Percentiles rank a stretch among this genome's conserved stretches.
Evolutionary conservation across 2,329 filamentous ascomycete genomes (phyloP).

Genomic region (Aspergillus pseudotamarii): DNA sequence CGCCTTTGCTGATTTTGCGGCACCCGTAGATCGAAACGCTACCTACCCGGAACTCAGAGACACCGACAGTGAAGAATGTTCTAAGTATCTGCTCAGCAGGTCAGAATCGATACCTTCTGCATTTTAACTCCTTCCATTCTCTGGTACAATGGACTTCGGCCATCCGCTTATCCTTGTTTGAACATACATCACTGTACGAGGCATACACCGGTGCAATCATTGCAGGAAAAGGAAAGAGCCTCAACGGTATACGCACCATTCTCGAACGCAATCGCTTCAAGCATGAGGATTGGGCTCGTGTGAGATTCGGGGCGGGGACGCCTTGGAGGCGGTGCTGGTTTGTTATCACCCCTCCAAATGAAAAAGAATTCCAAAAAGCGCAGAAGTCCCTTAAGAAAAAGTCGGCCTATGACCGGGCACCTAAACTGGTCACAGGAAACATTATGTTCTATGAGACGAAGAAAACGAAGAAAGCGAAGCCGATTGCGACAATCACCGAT

Average conservation of each 20-base stretch:
- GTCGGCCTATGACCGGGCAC: slow-evolving; percentile 77
- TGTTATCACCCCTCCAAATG: slow-evolving; percentile 86
- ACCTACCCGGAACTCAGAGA: slow-evolving; percentile 74
- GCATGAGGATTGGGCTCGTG: slow-evolving; percentile 90
- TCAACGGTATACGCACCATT: slow-evolving; percentile 89
- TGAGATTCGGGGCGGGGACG: slow-evolving; percentile 92
- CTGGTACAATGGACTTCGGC: slow-evolving; percentile 94
- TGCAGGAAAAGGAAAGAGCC: slow-evolving; percentile 83
- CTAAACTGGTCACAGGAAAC: slow-evolving; percentile 74
- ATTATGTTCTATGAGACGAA: slow-evolving; percentile 96
- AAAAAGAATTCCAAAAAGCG: slow-evolving; percentile 84
- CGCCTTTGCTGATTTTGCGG: slow-evolving; percentile 23
- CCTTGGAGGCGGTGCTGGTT: slow-evolving; percentile 98
- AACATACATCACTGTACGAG: slow-evolving; percentile 90
- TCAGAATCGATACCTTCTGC: slow-evolving; percentile 90
- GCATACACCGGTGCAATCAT: slow-evolving; percentile 95
- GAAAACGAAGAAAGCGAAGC: slow-evolving; percentile 86
- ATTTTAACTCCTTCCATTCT: slow-evolving; percentile 94
- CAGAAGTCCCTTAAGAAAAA: slow-evolving; percentile 83
- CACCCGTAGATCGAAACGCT: slow-evolving; percentile 77
- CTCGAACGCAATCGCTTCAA: slow-evolving; percentile 78
- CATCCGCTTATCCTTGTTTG: slow-evolving; percentile 91
- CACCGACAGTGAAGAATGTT: slow-evolving; percentile 88
- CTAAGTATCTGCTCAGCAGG: slow-evolving; percentile 94
- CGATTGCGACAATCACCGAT: slow-evolving; percentile 88